Conservation (phyloP, 176 grass and related monocot species). For the Avena atlantica region DNA sequence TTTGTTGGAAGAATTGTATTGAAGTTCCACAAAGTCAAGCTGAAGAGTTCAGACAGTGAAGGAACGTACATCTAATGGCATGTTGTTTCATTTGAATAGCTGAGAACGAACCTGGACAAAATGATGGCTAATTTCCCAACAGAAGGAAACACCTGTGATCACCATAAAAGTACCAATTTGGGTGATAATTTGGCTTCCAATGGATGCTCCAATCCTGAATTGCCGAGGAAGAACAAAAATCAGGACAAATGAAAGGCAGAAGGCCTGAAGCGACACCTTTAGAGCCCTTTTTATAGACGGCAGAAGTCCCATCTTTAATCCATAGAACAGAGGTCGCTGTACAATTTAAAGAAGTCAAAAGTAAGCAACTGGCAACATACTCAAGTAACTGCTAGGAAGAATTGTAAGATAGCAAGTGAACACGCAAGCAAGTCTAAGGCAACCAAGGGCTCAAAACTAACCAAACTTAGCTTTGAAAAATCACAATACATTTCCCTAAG, state of each 20-base stretch:
- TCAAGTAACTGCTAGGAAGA: background rate
- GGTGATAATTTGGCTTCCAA: constrained; percentile 57
- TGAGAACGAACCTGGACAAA: constrained; percentile 75
- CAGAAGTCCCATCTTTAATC: constrained; percentile 82
- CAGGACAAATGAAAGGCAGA: constrained; percentile 52
- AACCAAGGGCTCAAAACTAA: constrained; percentile 31
- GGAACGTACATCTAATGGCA: constrained; percentile 18
- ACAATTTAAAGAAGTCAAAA: constrained; percentile 37
- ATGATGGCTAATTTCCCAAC: constrained; percentile 93
- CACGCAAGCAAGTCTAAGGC: background rate
- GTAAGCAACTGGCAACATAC: background rate
- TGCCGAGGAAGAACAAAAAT: constrained; percentile 61
- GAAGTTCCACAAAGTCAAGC: constrained; percentile 26
- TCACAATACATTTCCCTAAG: background rate
- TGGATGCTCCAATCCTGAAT: constrained; percentile 59
- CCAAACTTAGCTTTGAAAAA: constrained; percentile 16
- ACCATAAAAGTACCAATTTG: constrained; percentile 67
- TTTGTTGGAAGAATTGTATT: constrained; percentile 38
- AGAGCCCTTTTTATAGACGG: constrained; percentile 73
- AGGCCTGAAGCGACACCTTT: constrained; percentile 71
- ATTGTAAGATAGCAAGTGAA: constrained; percentile 11
- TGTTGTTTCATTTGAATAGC: background rate
- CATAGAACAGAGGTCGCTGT: constrained; percentile 93
- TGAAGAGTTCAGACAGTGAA: constrained; percentile 1
- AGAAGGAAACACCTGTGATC: constrained; percentile 59